phyloP scores from a whole-genome alignment of 805 yeast genomes.

The Lachancea waltii region DNA sequence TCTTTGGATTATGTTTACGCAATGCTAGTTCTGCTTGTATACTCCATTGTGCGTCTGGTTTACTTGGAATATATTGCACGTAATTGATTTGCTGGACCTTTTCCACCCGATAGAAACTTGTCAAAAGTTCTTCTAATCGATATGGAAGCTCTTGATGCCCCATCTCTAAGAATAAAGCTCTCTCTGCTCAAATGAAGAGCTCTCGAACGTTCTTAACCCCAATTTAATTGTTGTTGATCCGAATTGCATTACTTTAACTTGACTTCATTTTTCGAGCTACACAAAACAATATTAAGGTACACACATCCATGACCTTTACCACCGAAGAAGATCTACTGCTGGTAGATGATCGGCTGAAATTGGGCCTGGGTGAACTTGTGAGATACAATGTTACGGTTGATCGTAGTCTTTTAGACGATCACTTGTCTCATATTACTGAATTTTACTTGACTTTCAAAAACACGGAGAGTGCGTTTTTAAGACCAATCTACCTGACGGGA shows the following conservation, averaged over 20 bases:
- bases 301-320: conserved; percentile 1
- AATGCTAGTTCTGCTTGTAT: conserved; percentile 37
- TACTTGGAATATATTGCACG: conserved; percentile 28
- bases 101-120: conserved; percentile 28
- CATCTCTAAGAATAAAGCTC: not conserved
- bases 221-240: too few species aligned
- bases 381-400: conserved; percentile 24
- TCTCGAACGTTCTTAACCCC: too few species aligned
- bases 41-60: conserved; percentile 36
- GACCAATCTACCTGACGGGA: conserved; percentile 85
- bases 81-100: conserved; percentile 29
- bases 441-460: conserved; percentile 53
- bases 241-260: too few species aligned
- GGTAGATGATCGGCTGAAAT: conserved; percentile 17
- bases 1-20: conserved; percentile 32
- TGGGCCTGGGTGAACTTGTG: conserved; percentile 28
- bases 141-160: conserved; percentile 10
- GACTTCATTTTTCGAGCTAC: too few species aligned
- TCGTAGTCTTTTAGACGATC: conserved; percentile 11
- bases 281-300: not conserved
- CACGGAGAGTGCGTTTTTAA: conserved; percentile 58
- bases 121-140: conserved; percentile 25
- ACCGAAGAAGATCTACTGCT: conserved; percentile 14
- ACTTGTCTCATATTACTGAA: conserved; percentile 11
- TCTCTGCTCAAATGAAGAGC: not conserved